phyloP scores from a whole-genome alignment of 495 filamentous ascomycete genomes.

The Beverwykella pulmonaria region DNA sequence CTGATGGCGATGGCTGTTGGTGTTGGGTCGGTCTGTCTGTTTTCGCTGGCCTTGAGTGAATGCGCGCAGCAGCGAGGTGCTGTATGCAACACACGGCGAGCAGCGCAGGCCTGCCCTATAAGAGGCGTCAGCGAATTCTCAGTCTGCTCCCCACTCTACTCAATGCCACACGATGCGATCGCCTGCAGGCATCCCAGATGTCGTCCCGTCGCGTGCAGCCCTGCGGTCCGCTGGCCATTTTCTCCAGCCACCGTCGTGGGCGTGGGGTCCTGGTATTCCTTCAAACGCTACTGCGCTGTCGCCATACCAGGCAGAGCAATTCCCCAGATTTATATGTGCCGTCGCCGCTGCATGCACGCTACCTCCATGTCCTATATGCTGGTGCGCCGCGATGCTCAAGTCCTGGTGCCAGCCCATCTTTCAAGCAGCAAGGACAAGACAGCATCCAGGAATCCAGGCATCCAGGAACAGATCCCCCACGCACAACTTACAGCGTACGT shows the following conservation, averaged over 20 bases:
- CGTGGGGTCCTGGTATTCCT: neutral
- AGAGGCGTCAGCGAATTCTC: neutral
- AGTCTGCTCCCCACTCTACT: neutral
- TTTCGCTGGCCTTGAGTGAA: neutral
- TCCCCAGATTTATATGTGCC: neutral
- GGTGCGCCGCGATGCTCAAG: no score
- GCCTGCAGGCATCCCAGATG: neutral
- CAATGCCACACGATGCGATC: neutral
- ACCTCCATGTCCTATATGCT: no score
- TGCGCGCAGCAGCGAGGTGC: neutral
- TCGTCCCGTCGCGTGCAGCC: neutral
- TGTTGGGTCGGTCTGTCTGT: neutral
- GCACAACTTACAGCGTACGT: neutral
- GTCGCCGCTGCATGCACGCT: neutral
- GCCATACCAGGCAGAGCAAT: neutral
- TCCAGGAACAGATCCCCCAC: neutral
- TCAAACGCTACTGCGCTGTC: neutral
- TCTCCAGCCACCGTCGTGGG: neutral
- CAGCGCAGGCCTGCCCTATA: neutral
- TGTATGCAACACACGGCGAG: neutral
- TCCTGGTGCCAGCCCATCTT: no score
- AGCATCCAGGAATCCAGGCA: neutral
- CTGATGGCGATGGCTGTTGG: neutral
- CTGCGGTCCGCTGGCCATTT: neutral
- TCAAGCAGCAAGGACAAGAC: neutral